Evolutionary conservation across 805 yeast genomes (phyloP), one percentile per base, ranked within the genome.

Genomic region (Suhomyces prunicola): DNA sequence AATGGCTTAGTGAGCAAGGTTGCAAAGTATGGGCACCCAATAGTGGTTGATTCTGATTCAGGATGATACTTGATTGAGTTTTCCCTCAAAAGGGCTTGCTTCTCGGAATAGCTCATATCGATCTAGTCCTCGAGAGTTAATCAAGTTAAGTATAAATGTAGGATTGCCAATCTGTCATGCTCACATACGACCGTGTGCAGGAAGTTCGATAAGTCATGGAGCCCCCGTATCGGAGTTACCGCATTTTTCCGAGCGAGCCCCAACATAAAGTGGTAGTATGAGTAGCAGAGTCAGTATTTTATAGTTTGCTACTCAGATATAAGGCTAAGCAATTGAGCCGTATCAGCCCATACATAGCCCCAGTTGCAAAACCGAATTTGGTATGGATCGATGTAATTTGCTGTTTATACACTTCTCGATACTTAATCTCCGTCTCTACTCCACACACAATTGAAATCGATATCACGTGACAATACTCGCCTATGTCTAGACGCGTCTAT

Each of bases 1-100:
- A 68, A 63, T 13, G 71, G 66, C 7, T 54, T 55, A 5, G 65
- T 47, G 6, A 67, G 48, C 10, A 66, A 55, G 1, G 58, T 46
- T 5, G 56, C 53, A 35, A 66, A 57, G 5, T 64, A 52, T 6
- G 66, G 62, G 22, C 60, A 57, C 3, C 55, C 47, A 22, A 53
- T 58, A 2, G 60, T 63, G 10, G 67, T 62, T n/a, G 61, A 52
- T 41, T 62, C 65, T 26, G 53, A 27, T n/a, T 27, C 39, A 17
- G 40, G 47, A 6, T 29, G 42, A 50, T n/a, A 15, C n/a, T 12
- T 5, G 41, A 23, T 47, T 5, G 24, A 13, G n/a, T 19, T 10
- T 7, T 36, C 23, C 9, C 23, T 42, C 19, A 56, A 47, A 9
- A 60, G 48, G 4, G 56, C 56, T 10, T 54, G 55, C 41, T 63